phyloP scores from a whole-genome alignment of 108 stramenopile species.

The Cyclotella distinguenda region DNA sequence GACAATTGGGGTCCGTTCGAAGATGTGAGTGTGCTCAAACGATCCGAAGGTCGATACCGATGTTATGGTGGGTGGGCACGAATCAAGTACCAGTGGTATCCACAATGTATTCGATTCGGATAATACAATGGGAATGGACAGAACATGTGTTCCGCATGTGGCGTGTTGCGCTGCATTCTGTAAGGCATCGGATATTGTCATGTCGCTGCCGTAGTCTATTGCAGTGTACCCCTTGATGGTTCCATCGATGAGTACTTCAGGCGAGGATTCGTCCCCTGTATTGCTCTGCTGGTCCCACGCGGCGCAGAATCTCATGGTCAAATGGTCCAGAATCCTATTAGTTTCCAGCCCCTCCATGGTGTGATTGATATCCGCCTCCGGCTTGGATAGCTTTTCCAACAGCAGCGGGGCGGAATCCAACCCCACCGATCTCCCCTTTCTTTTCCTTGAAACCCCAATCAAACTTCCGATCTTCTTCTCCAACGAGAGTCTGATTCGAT shows the following conservation, averaged over 20 bases:
- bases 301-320: neutral
- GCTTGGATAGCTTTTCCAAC: neutral
- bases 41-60: conserved; percentile 60
- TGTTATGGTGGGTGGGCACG: conserved; percentile 59
- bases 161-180: conserved; percentile 1
- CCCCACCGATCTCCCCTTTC: neutral
- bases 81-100: conserved; percentile 39
- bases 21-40: conserved; percentile 50
- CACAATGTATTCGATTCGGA: neutral
- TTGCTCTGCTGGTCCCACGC: too few species aligned
- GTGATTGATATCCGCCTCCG: neutral
- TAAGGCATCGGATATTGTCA: conserved; percentile 23
- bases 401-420: neutral
- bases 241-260: neutral
- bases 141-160: conserved; percentile 12
- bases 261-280: neutral
- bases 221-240: conserved; percentile 3
- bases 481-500: conserved; percentile 27
- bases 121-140: conserved; percentile 21
- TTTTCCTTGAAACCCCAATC: conserved; percentile 8
- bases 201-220: neutral
- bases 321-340: neutral
- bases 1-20: conserved; percentile 55
- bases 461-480: conserved; percentile 27
- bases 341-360: neutral